A percentile compares a stretch with the other conserved stretches of the same genome.
These are phyloP conservation scores for Phytopythium delawarense DNA, from an alignment of 352 stramenopile genomes.

Conservation along the genomic window DNA sequence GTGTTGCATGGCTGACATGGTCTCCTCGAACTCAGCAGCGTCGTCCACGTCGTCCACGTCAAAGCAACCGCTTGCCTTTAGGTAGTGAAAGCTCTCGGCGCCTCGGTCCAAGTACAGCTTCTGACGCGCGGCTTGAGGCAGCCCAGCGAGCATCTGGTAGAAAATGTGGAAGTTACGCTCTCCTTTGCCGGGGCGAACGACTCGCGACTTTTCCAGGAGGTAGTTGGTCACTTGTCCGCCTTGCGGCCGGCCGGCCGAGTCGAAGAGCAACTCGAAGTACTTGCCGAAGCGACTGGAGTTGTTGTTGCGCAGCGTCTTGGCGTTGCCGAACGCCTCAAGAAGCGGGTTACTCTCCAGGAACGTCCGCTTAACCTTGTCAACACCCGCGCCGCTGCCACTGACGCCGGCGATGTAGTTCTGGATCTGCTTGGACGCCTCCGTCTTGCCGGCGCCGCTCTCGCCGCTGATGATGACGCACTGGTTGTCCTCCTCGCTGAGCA, in stretches of 20 bases:
- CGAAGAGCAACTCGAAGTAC: constrained; percentile 94
- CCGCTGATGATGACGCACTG: constrained; percentile 90
- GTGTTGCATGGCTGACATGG: constrained; percentile 84
- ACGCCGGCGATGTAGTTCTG: constrained; percentile 89
- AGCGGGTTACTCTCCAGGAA: constrained; percentile 95
- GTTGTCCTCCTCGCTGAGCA: constrained; percentile 87
- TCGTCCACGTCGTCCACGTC: constrained; percentile 90
- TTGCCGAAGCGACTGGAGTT: constrained; percentile 96
- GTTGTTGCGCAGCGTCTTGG: constrained; percentile 93
- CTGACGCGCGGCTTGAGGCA: constrained; percentile 49
- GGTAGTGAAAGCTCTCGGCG: constrained; percentile 83
- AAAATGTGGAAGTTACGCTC: constrained; percentile 96
- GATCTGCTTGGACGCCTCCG: constrained; percentile 87
- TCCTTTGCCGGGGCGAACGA: constrained; percentile 80
- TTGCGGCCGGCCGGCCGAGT: constrained; percentile 73
- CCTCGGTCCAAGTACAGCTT: constrained; percentile 72
- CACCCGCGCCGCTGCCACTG: constrained; percentile 64
- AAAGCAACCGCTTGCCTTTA: constrained; percentile 87
- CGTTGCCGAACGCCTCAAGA: constrained; percentile 96
- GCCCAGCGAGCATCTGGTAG: constrained; percentile 87
- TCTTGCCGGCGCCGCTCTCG: constrained; percentile 84
- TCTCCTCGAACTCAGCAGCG: constrained; percentile 85
- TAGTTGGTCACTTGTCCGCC: constrained; percentile 92
- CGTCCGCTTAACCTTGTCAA: constrained; percentile 87
- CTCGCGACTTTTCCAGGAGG: constrained; percentile 89